Evolutionary conservation across 106 monocot genomes (phyloP).

Genomic region (Allium fistulosum): DNA sequence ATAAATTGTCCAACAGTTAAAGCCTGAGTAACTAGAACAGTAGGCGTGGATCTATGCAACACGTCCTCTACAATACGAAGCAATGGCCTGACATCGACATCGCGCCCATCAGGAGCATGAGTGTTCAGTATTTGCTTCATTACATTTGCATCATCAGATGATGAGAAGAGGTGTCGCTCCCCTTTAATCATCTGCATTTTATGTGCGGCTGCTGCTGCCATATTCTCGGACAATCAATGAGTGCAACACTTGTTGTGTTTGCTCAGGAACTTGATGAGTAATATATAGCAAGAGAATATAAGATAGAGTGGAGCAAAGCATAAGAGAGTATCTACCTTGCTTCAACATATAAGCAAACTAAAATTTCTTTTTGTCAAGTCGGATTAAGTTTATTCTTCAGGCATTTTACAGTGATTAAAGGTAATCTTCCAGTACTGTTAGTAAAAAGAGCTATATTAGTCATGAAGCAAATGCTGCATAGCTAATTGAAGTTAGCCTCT

Average conservation of each 20-base stretch:
- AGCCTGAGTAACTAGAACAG: slow-evolving; percentile 17
- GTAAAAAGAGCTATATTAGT: neutral
- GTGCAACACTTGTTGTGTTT: neutral
- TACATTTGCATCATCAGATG: slow-evolving; percentile 49
- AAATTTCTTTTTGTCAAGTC: neutral
- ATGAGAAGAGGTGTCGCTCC: slow-evolving; percentile 57
- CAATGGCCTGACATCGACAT: slow-evolving; percentile 43
- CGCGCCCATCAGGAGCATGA: slow-evolving; percentile 63
- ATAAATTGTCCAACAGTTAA: too few species aligned
- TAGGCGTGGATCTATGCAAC: slow-evolving; percentile 40
- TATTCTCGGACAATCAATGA: neutral
- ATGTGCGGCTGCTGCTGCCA: slow-evolving; percentile 14
- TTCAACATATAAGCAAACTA: neutral
- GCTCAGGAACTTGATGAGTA: neutral
- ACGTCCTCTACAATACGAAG: slow-evolving; percentile 55
- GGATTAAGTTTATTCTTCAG: neutral
- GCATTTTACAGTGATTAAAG: neutral
- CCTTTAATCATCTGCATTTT: slow-evolving; percentile 39
- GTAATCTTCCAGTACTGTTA: neutral
- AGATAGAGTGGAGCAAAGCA: neutral
- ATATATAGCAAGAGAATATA: neutral
- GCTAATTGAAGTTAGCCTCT: too few species aligned
- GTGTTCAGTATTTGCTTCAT: slow-evolving; percentile 70
- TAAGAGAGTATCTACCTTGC: slow-evolving; percentile 1
- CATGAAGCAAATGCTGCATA: neutral